Percentiles rank a stretch among this genome's conserved stretches.
These are phyloP conservation scores for Aspergillus sp. DNA, from an alignment of 2,329 filamentous ascomycete species.

Conservation along the genomic window DNA sequence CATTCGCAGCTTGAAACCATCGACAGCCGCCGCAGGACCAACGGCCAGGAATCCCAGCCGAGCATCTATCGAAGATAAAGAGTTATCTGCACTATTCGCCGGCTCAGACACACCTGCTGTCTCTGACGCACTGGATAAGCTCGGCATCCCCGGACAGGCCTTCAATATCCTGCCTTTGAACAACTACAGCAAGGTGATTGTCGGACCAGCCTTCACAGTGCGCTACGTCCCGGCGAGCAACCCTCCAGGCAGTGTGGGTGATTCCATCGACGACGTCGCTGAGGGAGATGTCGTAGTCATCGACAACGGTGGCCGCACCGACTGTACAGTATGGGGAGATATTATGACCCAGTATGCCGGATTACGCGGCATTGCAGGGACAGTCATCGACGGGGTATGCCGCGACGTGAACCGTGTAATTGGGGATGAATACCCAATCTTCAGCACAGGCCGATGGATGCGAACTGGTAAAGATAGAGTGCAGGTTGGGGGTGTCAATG, in stretches of 20 bases:
- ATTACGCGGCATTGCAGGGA: constrained; percentile 1
- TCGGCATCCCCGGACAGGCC: background rate
- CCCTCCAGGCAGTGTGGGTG: constrained; percentile 29
- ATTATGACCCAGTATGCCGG: constrained; percentile 34
- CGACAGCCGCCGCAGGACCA: fast-evolving
- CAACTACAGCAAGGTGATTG: constrained; percentile 20
- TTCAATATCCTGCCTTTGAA: background rate
- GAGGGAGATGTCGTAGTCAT: constrained; percentile 33
- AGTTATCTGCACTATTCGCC: background rate
- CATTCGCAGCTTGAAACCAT: background rate
- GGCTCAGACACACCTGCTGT: background rate
- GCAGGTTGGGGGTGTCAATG: constrained; percentile 30
- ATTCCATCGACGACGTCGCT: constrained; percentile 36
- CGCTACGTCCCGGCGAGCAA: constrained; percentile 27
- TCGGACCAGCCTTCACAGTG: constrained; percentile 36
- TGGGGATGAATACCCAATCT: constrained; percentile 29
- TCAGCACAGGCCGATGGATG: constrained; percentile 36
- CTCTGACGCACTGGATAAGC: background rate
- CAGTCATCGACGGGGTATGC: constrained; percentile 36
- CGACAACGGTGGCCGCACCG: constrained; percentile 34
- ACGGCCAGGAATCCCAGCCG: too few relatives aligned
- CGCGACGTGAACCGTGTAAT: constrained; percentile 33
- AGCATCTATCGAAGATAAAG: background rate
- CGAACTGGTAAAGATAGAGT: constrained; percentile 35
- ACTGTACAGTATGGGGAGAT: constrained; percentile 39